Conservation (phyloP, 768 basidiomycete genomes). For the Nidularia pulvinata region DNA sequence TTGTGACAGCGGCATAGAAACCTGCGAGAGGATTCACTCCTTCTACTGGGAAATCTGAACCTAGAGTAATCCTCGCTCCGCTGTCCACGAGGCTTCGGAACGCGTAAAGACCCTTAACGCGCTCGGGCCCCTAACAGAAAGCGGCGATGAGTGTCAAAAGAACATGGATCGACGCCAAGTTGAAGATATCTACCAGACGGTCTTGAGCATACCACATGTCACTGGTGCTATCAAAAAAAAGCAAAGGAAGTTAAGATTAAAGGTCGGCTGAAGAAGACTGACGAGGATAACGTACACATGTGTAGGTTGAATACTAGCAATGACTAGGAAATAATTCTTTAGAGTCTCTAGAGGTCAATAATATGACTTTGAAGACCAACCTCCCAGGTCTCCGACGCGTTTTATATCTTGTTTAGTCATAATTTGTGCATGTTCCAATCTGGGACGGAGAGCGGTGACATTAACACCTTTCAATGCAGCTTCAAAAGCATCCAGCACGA, state of each 20-base stretch:
- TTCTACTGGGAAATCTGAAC: too few species aligned
- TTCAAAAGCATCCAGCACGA: slow-evolving; percentile 86
- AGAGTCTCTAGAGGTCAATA: slow-evolving; percentile 5
- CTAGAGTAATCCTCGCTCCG: too few species aligned
- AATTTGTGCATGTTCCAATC: slow-evolving; percentile 93
- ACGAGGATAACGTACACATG: slow-evolving; percentile 73
- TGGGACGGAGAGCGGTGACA: slow-evolving; percentile 66
- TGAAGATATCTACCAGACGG: slow-evolving; percentile 55
- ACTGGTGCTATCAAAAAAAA: slow-evolving; percentile 47
- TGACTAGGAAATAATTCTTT: slow-evolving; percentile 46
- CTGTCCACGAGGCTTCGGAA: too few species aligned
- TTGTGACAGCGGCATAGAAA: slow-evolving; percentile 2
- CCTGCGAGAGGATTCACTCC: too few species aligned
- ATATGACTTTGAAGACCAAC: slow-evolving; percentile 33
- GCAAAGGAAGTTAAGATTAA: slow-evolving; percentile 1
- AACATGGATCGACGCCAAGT: too few species aligned
- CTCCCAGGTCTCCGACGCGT: slow-evolving; percentile 77
- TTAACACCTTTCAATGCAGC: slow-evolving; percentile 57
- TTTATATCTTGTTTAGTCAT: slow-evolving; percentile 74
- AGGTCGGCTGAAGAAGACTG: neutral
- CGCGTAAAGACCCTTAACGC: too few species aligned
- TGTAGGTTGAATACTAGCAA: slow-evolving; percentile 89
- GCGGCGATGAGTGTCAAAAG: too few species aligned
- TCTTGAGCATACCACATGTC: slow-evolving; percentile 93
- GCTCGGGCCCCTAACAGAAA: too few species aligned